Base-by-base conservation (phyloP, 768 basidiomycete species). In the Lactarius pseudohatsudake region DNA sequence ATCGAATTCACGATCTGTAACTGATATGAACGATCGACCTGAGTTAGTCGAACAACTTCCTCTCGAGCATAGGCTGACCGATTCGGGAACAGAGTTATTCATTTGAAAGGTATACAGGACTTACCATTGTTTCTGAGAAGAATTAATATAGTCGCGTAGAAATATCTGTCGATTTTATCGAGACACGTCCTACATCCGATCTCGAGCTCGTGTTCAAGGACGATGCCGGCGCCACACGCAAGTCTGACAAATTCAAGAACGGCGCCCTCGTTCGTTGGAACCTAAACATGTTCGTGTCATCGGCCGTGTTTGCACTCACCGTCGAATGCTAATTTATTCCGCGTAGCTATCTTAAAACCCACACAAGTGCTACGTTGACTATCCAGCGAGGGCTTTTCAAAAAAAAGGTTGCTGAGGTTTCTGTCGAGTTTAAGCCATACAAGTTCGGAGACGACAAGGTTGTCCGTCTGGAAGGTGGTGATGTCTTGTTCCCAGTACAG, bases 31-130 rank as follows among this genome's bases (percentile, higher is more conserved):
- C 45, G 45, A 22, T 47, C 45, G 11, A 11, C n/a, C n/a, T 4
- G n/a, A n/a, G 45, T 47, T 11, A 47, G 45, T 47, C 45, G 1
- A 2, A 22, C n/a, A 3, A 2, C 10, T 11, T 10, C 3, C 10
- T 1, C 6, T 10, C 0, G 0, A 1, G 20, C 10, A 6, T 0
- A 9, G 0, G n/a, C 45, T 47, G 20, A 45, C n/a, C 10, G n/a
- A 4, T 47, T 11, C 45, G 0, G 3, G 0, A 10, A 4, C n/a
- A 47, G 45, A 47, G 10, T 2, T 1, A 11, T 47, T 22, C n/a
- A 22, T 6, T 47, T 47, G n/a, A 47, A 47, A 22, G 45, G 45
- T 47, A 47, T 47, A 11, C 1, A 22, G 3, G 4, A 20, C 45
- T 4, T 0, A 3, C 2, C n/a, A 11, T 11, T 10, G 3, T 4